Evolutionary conservation across 1,284 basidiomycete genomes (phyloP), one percentile per base, ranked within the genome.

Genomic region (Tilletia caries): DNA sequence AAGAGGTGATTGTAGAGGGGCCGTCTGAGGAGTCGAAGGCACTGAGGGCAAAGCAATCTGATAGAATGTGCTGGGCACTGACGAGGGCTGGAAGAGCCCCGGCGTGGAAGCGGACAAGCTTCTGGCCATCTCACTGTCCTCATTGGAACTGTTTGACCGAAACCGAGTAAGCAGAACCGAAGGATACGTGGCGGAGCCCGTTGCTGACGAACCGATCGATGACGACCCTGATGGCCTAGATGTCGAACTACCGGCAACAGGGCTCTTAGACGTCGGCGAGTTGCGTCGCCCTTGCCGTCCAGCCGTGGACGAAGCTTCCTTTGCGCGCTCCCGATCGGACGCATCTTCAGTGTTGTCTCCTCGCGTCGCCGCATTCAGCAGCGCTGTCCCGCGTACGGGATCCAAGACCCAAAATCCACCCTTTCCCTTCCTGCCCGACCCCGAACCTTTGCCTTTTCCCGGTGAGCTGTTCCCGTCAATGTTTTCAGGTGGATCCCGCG

Each of bases 401-500:
- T 44, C 62, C 5, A 64, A 20, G 6, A 43, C n/a, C 62, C 62
- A 64, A 37, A 64, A 64, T 13, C 62, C 62, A 13, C 62, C 62
- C 37, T 64, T 64, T 20, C 62, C 62, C 20, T 20, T 27, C 8
- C 54, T 25, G 27, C 29, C 29, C 23, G 54, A 60, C 25, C 25
- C 54, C 10, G 54, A 15, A 25, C 50, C 50, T 32, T 25, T 29
- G 25, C 54, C 54, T 27, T 60, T 60, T 10, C 29, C 29, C 27
- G 23, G 18, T 6, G 48, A 8, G 8, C 54, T 25, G 27, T 6
- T 4, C 6, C 23, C 8, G 23, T 8, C 58, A 33, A 12, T 23
- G 68, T 75, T 76, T 67, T 78, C 76, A 66, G 76, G 72, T 43
- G 77, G 77, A 64, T 72, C 74, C 68, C 77, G 76, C 20, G 76